A percentile compares a stretch with the other conserved stretches of the same genome.
phyloP scores from a whole-genome alignment of 2,329 filamentous ascomycete species.

The Alternaria dauci region DNA sequence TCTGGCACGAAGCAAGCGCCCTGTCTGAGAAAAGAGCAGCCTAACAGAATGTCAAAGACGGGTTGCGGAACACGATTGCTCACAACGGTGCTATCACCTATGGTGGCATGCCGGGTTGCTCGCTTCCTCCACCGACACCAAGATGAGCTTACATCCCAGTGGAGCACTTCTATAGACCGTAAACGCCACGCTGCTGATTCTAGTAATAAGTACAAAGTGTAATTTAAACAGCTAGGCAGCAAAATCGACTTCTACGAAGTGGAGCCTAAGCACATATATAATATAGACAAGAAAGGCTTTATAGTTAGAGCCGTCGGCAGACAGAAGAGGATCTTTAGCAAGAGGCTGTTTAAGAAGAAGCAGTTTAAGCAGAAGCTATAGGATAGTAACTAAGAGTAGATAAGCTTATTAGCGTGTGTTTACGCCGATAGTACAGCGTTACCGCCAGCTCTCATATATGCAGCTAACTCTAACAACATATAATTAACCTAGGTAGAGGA shows the following conservation, averaged over 20 bases:
- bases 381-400: conserved; percentile 16
- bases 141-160: conserved; percentile 15
- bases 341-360: conserved; percentile 3
- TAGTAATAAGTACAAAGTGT: conserved; percentile 13
- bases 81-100: no score
- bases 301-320: conserved; percentile 9
- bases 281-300: not conserved
- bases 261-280: conserved; percentile 16
- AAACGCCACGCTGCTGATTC: conserved; percentile 16
- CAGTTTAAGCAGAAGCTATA: conserved; percentile 6
- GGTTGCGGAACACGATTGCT: no score
- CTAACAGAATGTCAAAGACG: no score
- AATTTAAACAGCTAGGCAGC: conserved; percentile 15
- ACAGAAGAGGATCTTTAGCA: conserved; percentile 21
- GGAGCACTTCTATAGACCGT: conserved; percentile 8
- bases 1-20: no score
- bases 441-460: conserved; percentile 19
- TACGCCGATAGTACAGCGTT: conserved; percentile 22
- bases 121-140: conserved; percentile 12
- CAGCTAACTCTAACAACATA: conserved; percentile 13
- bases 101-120: conserved; percentile 11
- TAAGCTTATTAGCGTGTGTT: conserved; percentile 17
- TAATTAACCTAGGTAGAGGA: not conserved
- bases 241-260: conserved; percentile 22
- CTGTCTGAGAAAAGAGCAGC: no score